Evolutionary conservation across 257 asterid species (phyloP), one percentile per base, ranked within the genome.

Genomic region (Jacaranda copaia): DNA sequence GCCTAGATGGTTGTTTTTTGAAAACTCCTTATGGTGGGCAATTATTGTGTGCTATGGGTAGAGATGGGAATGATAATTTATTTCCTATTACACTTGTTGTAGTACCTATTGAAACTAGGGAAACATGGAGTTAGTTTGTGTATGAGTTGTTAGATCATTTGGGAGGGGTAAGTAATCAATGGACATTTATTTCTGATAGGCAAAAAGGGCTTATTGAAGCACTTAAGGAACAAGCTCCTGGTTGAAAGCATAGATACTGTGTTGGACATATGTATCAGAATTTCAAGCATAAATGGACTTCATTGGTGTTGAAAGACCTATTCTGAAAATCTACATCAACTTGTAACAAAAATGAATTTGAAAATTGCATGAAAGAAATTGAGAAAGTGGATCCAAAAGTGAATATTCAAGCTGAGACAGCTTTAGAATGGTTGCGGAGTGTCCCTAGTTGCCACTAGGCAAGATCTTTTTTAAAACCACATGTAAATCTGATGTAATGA

Each of bases 131-230:
- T 1, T 70, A 51, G 75, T 70, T 51, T 52, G 6, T 70, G 8
- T 6, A 3, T 7, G 35, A 12, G 4, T 9, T 70, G 9, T 8
- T 70, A 15, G 49, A 70, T 3, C 19, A 70, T 8, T 42, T 70
- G 0, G 46, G 63, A 8, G 49, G 63, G 4, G 32, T 52, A n/a
- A 32, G 42, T 0, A 5, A 7, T 5, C 8, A 60, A 11, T 60
- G 67, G 67, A 60, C 67, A 8, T 60, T 60, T 14, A 60, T 60
- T 60, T 20, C 67, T 6, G 43, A 60, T 35, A 60, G 67, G 15
- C 67, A 60, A 10, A 60, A 19, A 20, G 43, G 67, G 13, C 42
- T 60, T 7, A 8, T 60, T 6, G 42, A 60, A 32, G 25, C 67
- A 60, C 9, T 60, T 10, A 20, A 60, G 3, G 67, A 60, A 5